Base-by-base conservation (phyloP, 2,329 filamentous ascomycete species). In the Fusarium coicis region DNA sequence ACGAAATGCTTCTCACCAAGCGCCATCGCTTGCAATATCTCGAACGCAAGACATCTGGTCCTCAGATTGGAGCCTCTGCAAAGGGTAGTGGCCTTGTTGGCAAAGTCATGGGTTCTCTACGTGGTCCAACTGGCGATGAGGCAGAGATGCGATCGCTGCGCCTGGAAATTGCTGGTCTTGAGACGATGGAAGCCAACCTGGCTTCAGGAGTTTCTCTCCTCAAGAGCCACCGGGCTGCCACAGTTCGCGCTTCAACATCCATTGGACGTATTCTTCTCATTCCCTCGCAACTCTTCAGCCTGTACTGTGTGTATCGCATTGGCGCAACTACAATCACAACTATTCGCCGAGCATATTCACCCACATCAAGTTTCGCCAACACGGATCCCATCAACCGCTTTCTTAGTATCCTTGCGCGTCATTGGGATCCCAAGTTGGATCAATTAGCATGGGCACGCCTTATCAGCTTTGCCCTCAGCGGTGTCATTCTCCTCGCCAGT, bases 261-360 rank as follows among this genome's bases (percentile, higher is more conserved):
- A 68, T 91, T 19, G 94, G 94, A 10, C 89, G 89, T 50, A 69
- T 94, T 4, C 80, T 93, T 42, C 85, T 92, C 32, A 79, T 89
- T 19, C 91, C 84, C 3, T 88, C 91, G 47, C 92, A 93, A 72
- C 82, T 86, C 28, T 97, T 97, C 80, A 91, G 93, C 60, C 73
- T 92, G 54, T 97, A 97, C 86, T 97, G 94, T 84, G 84, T 96
- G 39, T 97, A 96, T 83, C 93, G 94, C 60, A 93, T 97, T 72
- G 80, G 89, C 23, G 92, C 93, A 4, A 96, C 93, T 0, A 86
- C 87, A 1, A 78, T 95, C 10, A 91, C 92, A 4, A 92, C 90
- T 3, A 73, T 93, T 9, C 91, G 91, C 9, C 91, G 93, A 42
- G 69, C 77, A 16, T 79, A 74, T 21, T 80, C 79, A 6, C 80